Evolutionary conservation across 306 rosid species (phyloP), one percentile per base, ranked within the genome.

Genomic region (Quercus agrifolia): DNA sequence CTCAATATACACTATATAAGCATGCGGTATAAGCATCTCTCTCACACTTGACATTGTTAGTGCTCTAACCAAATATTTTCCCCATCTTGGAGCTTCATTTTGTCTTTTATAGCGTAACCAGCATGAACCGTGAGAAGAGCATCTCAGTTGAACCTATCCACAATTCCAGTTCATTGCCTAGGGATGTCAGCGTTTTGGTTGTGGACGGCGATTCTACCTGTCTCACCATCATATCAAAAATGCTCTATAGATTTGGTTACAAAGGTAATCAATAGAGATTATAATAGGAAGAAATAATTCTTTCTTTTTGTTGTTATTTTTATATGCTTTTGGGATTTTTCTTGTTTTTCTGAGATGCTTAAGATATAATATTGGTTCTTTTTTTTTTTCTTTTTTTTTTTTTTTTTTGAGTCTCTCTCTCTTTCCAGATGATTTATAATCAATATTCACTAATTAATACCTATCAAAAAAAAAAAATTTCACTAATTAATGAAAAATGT

Each of bases 211-310:
- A 85, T 63, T 38, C 63, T 10, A 75, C 78, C 27, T 71, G 63
- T 51, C 87, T 84, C 5, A 2, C 56, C 56, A 18, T 59, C 27
- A 79, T 80, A 20, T 86, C 86, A 27, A 83, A 63, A 63, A 80
- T 89, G 79, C 89, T 89, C 7, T 5, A 1, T 6, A 1, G 20
- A 23, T 75, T 71, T 81, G 88, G 91, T 77, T 80, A 83, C 72
- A 83, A 89, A 82, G 93, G 93, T 91, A 86, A 78, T 9, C 28
- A 41, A 44, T 27, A n/a, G 30, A 52, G 56, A 38, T 70, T 41
- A 66, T 20, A 51, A 77, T 31, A 49, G 5, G 64, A 84, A 77
- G 73, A 68, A 11, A 70, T 20, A 56, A 1, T 56, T 21, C 21
- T 38, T 52, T 67, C 79, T 49, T 25, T 7, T 49, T 49, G 54